Evolutionary conservation across 257 asterid genomes (phyloP), one percentile per base, ranked within the genome.

Genomic region (Petunia axillaris): DNA sequence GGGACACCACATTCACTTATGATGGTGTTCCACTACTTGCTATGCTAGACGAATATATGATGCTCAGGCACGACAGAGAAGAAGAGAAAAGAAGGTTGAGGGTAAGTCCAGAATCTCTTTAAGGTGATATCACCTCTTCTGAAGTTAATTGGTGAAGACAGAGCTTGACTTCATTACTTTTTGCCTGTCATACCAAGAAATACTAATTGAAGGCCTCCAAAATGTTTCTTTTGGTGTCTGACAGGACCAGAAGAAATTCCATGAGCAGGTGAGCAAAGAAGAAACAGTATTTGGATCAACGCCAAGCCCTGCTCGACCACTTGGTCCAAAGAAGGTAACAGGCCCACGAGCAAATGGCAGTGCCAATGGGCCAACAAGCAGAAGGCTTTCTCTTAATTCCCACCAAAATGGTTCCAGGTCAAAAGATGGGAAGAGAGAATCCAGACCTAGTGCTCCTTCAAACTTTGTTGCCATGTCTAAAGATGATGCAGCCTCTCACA

Each of bases 1-100:
- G 91, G 11, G 98, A 88, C 63, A 77, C 90, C 38, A 85, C 96
- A 78, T 96, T 94, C 86, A 87, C 91, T 1, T 96, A 96, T 77
- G 99, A 96, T 79, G 99, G 98, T 44, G 98, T 96, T 81, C 98
- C 99, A 73, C 89, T 96, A n/a, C 99, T 96, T 64, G 98, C 99
- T 39, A 96, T 96, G 99, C 91, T 96, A 64, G 98, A 94, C 46
- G 98, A 96, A 87, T 96, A 96, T 80, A 91, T 88, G 83, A 90
- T 94, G 98, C 98, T 96, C 84, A 87, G 99, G 83, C 98, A 89
- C 0, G 99, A 96, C 78, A 88, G 98, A 84, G 99, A 94, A 81
- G 99, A 96, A 88, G 99, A 96, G 91, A 96, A 94, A 87, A 96
- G 91, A 88, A 96, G 98, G 91, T 43, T 91, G 86, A 91, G 91